Evolutionary conservation across 2,329 filamentous ascomycete genomes (phyloP).

Genomic region (Fusarium multiceps): DNA sequence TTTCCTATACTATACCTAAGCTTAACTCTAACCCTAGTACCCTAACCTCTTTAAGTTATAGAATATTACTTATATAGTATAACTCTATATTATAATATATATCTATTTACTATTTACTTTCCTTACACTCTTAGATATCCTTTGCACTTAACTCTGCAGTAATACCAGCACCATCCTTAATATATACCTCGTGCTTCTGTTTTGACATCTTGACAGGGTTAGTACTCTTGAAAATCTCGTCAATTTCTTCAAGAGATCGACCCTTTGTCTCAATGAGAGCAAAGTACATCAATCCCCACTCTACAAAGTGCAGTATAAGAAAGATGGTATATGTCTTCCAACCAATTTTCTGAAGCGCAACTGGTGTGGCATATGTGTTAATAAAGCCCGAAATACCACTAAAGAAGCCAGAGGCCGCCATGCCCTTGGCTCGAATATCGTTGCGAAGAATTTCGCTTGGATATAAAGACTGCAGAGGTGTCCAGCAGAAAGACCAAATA

Average conservation of each 20-base stretch:
- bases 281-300: slow-evolving; percentile 7
- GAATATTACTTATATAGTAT: no score
- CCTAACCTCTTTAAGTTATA: no score
- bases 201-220: slow-evolving; percentile 5
- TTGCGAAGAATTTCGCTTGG: slow-evolving; percentile 1
- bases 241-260: slow-evolving; percentile 1
- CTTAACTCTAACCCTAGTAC: no score
- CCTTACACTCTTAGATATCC: not conserved
- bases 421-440: slow-evolving; percentile 5
- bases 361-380: slow-evolving; percentile 5
- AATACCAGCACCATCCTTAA: not conserved
- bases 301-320: not conserved
- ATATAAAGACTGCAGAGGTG: slow-evolving; percentile 2
- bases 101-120: no score
- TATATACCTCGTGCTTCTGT: slow-evolving; percentile 1
- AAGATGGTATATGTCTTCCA: slow-evolving; percentile 10
- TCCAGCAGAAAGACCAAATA: slow-evolving; percentile 8
- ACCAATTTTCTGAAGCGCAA: not conserved
- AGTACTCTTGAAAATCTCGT: not conserved
- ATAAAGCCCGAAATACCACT: slow-evolving; percentile 2
- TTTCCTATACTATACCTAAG: no score
- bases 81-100: no score
- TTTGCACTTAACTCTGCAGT: not conserved
- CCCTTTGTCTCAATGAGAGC: slow-evolving; percentile 4
- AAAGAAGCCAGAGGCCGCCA: slow-evolving; percentile 2